These are phyloP conservation scores for Tardiomyces depauwii DNA, from an alignment of 1,139 yeast genomes.

Conservation along the genomic window DNA sequence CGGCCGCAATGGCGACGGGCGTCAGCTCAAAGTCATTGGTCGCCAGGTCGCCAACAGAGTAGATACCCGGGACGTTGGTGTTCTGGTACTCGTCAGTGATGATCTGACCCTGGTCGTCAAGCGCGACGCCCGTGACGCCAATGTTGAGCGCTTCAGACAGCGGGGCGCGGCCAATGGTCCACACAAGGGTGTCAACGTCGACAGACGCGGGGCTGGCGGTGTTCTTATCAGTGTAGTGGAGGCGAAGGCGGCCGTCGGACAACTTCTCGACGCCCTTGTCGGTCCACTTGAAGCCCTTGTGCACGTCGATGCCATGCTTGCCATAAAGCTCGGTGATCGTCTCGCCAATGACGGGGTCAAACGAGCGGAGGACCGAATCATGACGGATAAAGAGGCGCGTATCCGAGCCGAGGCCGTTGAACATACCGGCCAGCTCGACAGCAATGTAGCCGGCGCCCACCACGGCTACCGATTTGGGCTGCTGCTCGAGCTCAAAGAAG, in stretches of 20 bases:
- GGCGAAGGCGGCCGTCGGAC: conserved; percentile 49
- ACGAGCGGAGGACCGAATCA: conserved; percentile 75
- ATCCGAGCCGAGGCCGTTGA: conserved; percentile 79
- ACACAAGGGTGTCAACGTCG: conserved; percentile 70
- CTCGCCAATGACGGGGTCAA: conserved; percentile 71
- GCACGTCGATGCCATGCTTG: conserved; percentile 69
- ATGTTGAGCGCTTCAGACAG: conserved; percentile 55
- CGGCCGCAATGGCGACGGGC: conserved; percentile 98
- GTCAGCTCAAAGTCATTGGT: conserved; percentile 81
- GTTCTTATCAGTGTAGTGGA: conserved; percentile 42
- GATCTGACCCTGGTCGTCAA: conserved; percentile 47
- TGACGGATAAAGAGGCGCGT: conserved; percentile 85
- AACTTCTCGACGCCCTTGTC: conserved; percentile 34
- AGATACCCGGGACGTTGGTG: conserved; percentile 60
- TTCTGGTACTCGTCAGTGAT: conserved; percentile 80
- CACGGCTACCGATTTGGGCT: conserved; percentile 85
- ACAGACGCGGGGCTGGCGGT: not conserved
- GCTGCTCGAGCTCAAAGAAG: conserved; percentile 65
- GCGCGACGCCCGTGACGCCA: conserved; percentile 61
- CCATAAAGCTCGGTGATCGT: conserved; percentile 71
- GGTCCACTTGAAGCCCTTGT: conserved; percentile 50
- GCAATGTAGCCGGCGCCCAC: conserved; percentile 99
- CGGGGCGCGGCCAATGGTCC: conserved; percentile 92
- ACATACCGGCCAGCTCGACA: conserved; percentile 88
- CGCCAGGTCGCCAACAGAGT: conserved; percentile 86